Evolutionary conservation across 1,284 basidiomycete species (phyloP).

Genomic region (Boletus hoseneyae): DNA sequence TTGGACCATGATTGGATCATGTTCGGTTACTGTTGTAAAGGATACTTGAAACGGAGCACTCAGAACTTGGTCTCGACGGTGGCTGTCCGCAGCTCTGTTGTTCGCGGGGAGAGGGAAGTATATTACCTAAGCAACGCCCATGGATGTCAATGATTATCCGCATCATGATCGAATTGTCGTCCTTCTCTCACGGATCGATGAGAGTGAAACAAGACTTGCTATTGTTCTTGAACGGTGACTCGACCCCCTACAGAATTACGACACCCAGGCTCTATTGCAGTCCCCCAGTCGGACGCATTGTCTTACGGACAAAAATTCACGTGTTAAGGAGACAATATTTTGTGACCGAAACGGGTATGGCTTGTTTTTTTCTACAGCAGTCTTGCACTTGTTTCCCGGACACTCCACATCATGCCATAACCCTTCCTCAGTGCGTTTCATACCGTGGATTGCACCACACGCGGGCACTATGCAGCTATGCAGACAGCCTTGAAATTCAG

Average conservation of each 20-base stretch:
- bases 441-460: not conserved
- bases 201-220: not conserved
- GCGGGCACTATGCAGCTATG: conserved; percentile 9
- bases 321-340: too few relatives aligned
- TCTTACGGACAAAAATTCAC: too few relatives aligned
- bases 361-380: conserved; percentile 23
- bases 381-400: not conserved
- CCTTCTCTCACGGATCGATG: conserved; percentile 4
- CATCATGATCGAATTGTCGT: conserved; percentile 1
- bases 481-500: not conserved
- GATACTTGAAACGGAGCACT: too few relatives aligned
- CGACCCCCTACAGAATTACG: not conserved
- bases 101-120: not conserved
- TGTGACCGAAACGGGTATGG: conserved; percentile 14
- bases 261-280: not conserved
- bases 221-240: conserved; percentile 1
- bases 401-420: not conserved
- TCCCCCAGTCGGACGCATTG: not conserved
- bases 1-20: not conserved
- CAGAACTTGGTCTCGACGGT: too few relatives aligned
- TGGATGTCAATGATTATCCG: not conserved
- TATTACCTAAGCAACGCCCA: conserved; percentile 18
- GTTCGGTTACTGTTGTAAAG: too few relatives aligned
- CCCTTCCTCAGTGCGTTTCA: not conserved
- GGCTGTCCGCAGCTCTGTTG: not conserved